Evolutionary conservation across 495 filamentous ascomycete genomes (phyloP).

Genomic region (Neurospora sp.): DNA sequence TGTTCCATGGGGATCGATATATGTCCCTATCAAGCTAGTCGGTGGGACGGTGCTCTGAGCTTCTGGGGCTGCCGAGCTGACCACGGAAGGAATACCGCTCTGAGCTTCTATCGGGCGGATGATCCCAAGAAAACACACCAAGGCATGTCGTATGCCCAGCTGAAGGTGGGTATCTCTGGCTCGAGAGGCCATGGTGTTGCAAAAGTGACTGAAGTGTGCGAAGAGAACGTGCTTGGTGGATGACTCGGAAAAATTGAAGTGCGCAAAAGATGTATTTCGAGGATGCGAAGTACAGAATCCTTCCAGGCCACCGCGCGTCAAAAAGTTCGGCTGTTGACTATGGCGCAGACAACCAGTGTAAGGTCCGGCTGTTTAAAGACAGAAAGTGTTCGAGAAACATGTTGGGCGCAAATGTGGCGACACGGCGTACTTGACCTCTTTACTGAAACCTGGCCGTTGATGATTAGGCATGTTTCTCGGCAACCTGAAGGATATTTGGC

Average conservation of each 20-base stretch:
- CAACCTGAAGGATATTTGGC: background rate
- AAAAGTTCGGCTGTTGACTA: background rate
- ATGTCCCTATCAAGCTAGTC: background rate
- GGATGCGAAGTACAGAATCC: accelerated
- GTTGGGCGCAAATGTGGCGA: background rate
- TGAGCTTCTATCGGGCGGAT: background rate
- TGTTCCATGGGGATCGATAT: background rate
- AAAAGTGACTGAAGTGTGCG: background rate
- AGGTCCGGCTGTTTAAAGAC: background rate
- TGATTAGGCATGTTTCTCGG: background rate
- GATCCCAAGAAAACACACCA: background rate
- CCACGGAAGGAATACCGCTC: background rate
- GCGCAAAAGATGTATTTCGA: background rate
- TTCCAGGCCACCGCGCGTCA: background rate
- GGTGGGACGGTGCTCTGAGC: background rate
- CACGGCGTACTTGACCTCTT: background rate
- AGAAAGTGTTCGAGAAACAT: background rate
- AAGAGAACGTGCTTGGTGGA: background rate
- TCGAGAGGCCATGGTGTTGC: background rate
- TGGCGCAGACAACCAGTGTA: background rate
- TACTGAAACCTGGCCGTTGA: background rate
- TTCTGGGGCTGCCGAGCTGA: background rate
- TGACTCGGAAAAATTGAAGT: background rate
- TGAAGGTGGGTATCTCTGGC: background rate
- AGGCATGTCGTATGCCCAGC: background rate